These are phyloP conservation scores for Cyamopsis tetragonoloba DNA, from an alignment of 306 rosid genomes.

Conservation along the genomic window DNA sequence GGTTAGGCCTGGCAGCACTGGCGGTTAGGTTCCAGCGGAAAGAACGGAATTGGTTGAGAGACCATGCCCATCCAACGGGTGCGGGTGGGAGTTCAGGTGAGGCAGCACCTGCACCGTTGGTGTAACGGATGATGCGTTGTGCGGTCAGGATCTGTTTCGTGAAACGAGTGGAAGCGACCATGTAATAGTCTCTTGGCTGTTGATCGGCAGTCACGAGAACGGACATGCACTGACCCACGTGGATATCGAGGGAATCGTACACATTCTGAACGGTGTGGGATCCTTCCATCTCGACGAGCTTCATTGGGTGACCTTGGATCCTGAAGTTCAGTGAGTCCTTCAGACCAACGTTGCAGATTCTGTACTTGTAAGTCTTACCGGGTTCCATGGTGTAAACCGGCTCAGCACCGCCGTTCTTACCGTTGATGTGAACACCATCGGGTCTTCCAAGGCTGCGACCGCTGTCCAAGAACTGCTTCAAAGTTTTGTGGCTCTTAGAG, in stretches of 20 bases:
- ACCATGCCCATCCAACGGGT: constrained; percentile 79
- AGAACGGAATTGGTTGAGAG: constrained; percentile 79
- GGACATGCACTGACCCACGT: constrained; percentile 64
- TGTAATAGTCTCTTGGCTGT: constrained; percentile 52
- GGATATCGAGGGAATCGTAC: constrained; percentile 73
- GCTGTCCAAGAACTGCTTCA: constrained; percentile 42
- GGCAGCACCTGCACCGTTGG: constrained; percentile 36
- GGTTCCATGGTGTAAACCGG: constrained; percentile 74
- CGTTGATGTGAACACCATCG: constrained; percentile 65
- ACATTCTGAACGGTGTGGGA: constrained; percentile 67
- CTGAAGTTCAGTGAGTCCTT: constrained; percentile 69
- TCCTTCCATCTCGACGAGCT: constrained; percentile 80
- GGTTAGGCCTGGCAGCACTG: constrained; percentile 90
- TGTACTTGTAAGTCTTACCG: constrained; percentile 65
- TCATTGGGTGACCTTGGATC: constrained; percentile 66
- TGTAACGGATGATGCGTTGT: constrained; percentile 44
- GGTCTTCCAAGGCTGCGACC: constrained; percentile 67
- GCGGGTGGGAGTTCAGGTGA: constrained; percentile 41
- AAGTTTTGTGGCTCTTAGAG: constrained; percentile 49
- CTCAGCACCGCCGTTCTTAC: constrained; percentile 23
- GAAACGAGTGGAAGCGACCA: constrained; percentile 76
- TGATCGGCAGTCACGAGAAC: constrained; percentile 68
- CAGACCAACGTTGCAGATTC: constrained; percentile 69
- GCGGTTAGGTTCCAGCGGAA: constrained; percentile 90
- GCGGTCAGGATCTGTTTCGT: constrained; percentile 34